phyloP scores from a whole-genome alignment of 2,329 filamentous ascomycete genomes.

The Phialemoniopsis sp. region DNA sequence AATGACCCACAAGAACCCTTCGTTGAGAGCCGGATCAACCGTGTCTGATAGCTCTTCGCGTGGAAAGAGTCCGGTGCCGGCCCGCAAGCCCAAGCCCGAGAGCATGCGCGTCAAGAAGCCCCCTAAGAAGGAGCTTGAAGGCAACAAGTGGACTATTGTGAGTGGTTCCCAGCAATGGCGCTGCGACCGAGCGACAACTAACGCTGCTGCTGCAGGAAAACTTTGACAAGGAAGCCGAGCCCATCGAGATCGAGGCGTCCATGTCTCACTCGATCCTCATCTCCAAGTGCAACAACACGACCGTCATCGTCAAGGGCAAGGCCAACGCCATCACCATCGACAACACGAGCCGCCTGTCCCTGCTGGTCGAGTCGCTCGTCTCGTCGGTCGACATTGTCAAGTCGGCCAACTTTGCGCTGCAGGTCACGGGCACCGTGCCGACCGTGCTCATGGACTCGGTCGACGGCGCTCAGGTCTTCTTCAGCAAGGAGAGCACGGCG shows the following conservation, averaged over 20 bases:
- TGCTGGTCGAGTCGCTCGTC: slow-evolving; percentile 85
- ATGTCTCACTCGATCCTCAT: slow-evolving; percentile 89
- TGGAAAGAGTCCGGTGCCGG: slow-evolving; percentile 82
- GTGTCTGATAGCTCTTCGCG: slow-evolving; percentile 61
- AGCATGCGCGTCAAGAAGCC: slow-evolving; percentile 83
- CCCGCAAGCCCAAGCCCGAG: slow-evolving; percentile 82
- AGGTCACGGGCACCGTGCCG: slow-evolving; percentile 80
- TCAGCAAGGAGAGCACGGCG: slow-evolving; percentile 71
- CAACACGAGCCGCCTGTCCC: slow-evolving; percentile 78
- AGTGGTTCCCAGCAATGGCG: slow-evolving; percentile 19
- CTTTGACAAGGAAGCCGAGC: slow-evolving; percentile 70
- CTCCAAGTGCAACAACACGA: slow-evolving; percentile 85
- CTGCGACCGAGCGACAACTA: slow-evolving; percentile 3
- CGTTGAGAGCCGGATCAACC: slow-evolving; percentile 67
- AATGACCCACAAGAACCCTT: slow-evolving; percentile 99
- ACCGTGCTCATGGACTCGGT: slow-evolving; percentile 91
- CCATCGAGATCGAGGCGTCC: slow-evolving; percentile 76
- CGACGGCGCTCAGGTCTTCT: slow-evolving; percentile 83
- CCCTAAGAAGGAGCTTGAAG: slow-evolving; percentile 72
- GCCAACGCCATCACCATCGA: slow-evolving; percentile 96
- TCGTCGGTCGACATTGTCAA: slow-evolving; percentile 95
- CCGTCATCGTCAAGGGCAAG: slow-evolving; percentile 86
- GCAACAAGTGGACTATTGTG: slow-evolving; percentile 91
- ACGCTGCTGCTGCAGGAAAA: slow-evolving; percentile 61
- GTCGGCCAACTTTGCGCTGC: slow-evolving; percentile 88